A percentile compares a stretch with the other conserved stretches of the same genome.
These are phyloP conservation scores for Retiboletus fuscus DNA, from an alignment of 1,284 basidiomycete genomes.

Conservation along the genomic window DNA sequence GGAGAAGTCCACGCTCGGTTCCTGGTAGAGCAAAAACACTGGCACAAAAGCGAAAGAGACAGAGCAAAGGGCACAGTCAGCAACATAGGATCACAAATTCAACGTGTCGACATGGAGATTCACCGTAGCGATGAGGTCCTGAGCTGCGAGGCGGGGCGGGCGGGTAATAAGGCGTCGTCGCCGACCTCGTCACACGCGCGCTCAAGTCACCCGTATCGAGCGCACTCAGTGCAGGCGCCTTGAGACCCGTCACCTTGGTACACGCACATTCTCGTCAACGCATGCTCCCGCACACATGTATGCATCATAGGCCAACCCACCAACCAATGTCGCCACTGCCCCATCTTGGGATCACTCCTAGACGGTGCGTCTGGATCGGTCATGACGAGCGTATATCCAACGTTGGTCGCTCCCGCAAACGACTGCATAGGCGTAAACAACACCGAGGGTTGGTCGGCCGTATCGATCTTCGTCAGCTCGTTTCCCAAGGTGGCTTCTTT, in stretches of 20 bases:
- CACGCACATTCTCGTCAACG: conserved; percentile 6
- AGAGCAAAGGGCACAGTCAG: conserved; percentile 9
- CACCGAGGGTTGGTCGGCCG: conserved; percentile 64
- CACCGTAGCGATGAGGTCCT: conserved; percentile 71
- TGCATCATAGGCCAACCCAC: conserved; percentile 51
- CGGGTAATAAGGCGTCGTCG: conserved; percentile 68
- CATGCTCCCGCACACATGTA: not conserved
- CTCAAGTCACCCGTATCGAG: conserved; percentile 50
- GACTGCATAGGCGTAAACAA: conserved; percentile 60
- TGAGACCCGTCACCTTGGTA: conserved; percentile 67
- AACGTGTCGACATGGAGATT: conserved; percentile 18
- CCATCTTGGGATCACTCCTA: conserved; percentile 63
- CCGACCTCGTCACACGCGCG: conserved; percentile 59
- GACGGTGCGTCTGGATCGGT: conserved; percentile 78
- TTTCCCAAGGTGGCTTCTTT: conserved; percentile 64
- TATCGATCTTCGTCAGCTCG: conserved; percentile 60
- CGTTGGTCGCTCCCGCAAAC: conserved; percentile 52
- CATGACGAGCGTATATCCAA: conserved; percentile 72
- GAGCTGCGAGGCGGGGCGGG: conserved; percentile 68
- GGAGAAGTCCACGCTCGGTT: conserved; percentile 58
- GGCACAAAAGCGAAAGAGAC: conserved; percentile 31
- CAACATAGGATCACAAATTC: not conserved
- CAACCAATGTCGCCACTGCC: conserved; percentile 75
- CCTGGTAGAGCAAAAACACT: conserved; percentile 72
- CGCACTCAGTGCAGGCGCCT: conserved; percentile 54